Evolutionary conservation across 2,329 filamentous ascomycete species (phyloP).

Genomic region (Epichloe amarillans): DNA sequence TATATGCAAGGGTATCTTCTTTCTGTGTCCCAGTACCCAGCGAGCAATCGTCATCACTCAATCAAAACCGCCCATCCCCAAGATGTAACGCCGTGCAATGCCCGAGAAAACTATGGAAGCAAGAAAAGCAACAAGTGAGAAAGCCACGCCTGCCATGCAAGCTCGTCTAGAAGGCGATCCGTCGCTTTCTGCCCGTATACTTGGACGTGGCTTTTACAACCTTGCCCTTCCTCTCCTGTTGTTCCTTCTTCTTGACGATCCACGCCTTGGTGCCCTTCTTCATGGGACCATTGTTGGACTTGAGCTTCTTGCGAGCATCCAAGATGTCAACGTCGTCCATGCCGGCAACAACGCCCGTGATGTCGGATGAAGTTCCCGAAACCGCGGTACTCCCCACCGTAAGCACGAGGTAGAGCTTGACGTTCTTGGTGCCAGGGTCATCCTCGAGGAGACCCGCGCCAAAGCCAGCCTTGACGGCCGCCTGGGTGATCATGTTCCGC

Average conservation of each 20-base stretch:
- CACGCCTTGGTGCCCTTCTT: conserved; percentile 77
- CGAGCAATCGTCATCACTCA: conserved; percentile 1
- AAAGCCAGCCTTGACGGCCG: conserved; percentile 87
- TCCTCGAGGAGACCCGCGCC: conserved; percentile 91
- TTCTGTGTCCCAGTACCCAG: conserved; percentile 1
- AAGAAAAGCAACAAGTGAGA: neutral
- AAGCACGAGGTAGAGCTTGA: conserved; percentile 89
- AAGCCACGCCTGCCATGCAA: neutral
- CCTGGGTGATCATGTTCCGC: conserved; percentile 79
- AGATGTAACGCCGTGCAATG: conserved; percentile 16
- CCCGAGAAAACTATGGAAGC: neutral
- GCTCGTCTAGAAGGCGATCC: conserved; percentile 51
- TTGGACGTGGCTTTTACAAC: conserved; percentile 79
- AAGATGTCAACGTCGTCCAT: conserved; percentile 81
- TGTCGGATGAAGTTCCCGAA: conserved; percentile 52
- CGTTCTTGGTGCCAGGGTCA: conserved; percentile 90
- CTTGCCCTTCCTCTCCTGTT: conserved; percentile 91
- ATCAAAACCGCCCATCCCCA: neutral
- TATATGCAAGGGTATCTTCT: conserved; percentile 9
- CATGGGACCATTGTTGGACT: conserved; percentile 34
- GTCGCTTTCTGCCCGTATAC: conserved; percentile 83
- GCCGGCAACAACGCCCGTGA: conserved; percentile 76
- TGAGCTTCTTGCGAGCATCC: conserved; percentile 47
- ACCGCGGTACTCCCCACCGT: conserved; percentile 59
- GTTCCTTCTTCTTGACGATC: conserved; percentile 78